Evolutionary conservation across 2,329 filamentous ascomycete species (phyloP).

Genomic region (Phoma herbarum): DNA sequence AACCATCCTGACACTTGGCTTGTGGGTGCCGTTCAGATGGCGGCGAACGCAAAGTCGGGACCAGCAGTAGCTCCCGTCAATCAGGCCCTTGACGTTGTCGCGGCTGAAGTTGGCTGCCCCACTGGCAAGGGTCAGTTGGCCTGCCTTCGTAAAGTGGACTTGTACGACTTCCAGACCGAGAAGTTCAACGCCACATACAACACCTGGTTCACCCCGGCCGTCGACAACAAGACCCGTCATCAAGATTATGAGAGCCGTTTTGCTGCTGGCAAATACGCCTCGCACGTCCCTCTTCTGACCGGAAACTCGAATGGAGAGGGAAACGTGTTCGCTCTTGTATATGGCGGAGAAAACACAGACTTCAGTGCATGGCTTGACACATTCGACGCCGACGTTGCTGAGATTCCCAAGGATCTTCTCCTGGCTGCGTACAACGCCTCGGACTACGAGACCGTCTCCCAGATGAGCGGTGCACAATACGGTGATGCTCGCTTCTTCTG

Average conservation of each 20-base stretch:
- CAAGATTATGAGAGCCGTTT: conserved; percentile 35
- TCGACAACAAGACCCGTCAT: conserved; percentile 36
- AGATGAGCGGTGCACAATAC: conserved; percentile 54
- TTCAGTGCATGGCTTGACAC: conserved; percentile 57
- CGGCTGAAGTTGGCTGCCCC: conserved; percentile 34
- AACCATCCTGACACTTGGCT: conserved; percentile 36
- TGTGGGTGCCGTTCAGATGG: conserved; percentile 35
- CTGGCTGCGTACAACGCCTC: conserved; percentile 48
- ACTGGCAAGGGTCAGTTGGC: conserved; percentile 31
- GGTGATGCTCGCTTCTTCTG: conserved; percentile 60
- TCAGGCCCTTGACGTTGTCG: conserved; percentile 36
- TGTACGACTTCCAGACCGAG: conserved; percentile 36
- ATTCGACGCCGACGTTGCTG: conserved; percentile 54
- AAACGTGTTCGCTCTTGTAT: conserved; percentile 37
- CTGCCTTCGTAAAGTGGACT: conserved; percentile 33
- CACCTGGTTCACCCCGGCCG: conserved; percentile 35
- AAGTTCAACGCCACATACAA: conserved; percentile 38
- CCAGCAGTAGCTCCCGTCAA: conserved; percentile 33
- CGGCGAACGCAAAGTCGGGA: conserved; percentile 38
- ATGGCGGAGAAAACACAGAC: conserved; percentile 40
- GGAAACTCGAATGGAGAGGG: conserved; percentile 42
- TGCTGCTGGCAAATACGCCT: conserved; percentile 37
- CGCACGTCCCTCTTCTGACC: conserved; percentile 37
- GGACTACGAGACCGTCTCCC: conserved; percentile 51
- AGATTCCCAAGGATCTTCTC: conserved; percentile 49